Conservation (phyloP, 768 basidiomycete genomes). For the Fistulinella prunicolor region DNA sequence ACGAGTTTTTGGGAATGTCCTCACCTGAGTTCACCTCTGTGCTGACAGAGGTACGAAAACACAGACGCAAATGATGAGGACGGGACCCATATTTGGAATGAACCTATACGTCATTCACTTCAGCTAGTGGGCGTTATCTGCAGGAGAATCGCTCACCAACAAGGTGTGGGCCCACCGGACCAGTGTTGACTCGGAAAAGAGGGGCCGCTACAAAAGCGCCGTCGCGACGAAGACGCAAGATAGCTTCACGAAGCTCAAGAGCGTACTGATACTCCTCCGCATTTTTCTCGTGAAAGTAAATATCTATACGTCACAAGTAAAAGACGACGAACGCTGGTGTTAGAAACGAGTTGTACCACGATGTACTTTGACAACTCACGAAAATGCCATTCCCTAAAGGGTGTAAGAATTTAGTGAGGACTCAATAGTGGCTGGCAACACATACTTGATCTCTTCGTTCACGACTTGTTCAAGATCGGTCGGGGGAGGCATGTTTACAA, state of each 20-base stretch:
- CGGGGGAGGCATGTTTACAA: conserved; percentile 32
- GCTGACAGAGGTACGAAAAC: conserved; percentile 69
- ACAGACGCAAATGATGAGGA: conserved; percentile 69
- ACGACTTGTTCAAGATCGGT: conserved; percentile 58
- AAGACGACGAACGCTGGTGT: too few relatives aligned
- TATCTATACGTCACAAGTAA: conserved; percentile 47
- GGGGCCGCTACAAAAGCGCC: conserved; percentile 82
- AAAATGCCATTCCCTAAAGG: conserved; percentile 75
- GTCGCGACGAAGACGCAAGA: conserved; percentile 65
- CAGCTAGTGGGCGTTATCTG: not conserved
- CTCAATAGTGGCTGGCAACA: conserved; percentile 7
- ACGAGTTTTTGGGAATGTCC: not conserved
- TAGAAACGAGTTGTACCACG: too few relatives aligned
- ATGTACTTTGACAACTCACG: conserved; percentile 52
- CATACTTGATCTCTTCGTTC: conserved; percentile 61
- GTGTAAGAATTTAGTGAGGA: not conserved
- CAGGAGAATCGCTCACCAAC: conserved; percentile 64
- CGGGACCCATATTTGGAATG: conserved; percentile 81
- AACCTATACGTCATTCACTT: conserved; percentile 43
- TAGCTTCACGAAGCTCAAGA: conserved; percentile 65
- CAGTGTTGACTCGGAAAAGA: conserved; percentile 64
- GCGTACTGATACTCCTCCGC: conserved; percentile 59
- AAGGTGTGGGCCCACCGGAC: conserved; percentile 73
- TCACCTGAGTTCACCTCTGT: conserved; percentile 69
- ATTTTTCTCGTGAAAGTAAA: conserved; percentile 75